Evolutionary conservation across 2,329 filamentous ascomycete genomes (phyloP), one percentile per base, ranked within the genome.

Genomic region (Xylariales sp.): DNA sequence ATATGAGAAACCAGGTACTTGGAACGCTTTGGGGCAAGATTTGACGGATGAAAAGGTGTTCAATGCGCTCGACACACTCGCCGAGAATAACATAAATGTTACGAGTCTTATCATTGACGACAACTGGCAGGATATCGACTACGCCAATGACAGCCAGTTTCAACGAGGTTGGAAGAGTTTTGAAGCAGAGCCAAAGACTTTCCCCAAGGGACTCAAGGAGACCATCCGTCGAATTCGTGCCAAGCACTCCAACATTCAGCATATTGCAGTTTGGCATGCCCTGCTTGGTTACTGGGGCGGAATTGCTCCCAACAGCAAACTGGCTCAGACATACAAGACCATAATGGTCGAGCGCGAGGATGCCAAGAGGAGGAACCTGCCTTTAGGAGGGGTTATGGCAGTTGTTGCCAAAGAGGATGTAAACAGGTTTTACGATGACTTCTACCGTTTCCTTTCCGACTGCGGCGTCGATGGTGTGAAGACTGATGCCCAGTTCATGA

Each of bases 231-330:
- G 76, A 6, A 86, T 97, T 41, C 80, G 88, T 16, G 63, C 74
- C 14, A 73, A 72, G 13, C 78, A 90, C 51, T 81, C 81, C 1
- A 78, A 81, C 42, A 83, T 97, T 41, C 76, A 85, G 42, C 85
- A 95, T 50, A 76, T 97, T 35, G 88, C 87, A 10, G 91, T 97
- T 1, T 98, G 93, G 93, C 93, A 98, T 64, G 88, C 91, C 1
- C 70, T 97, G 1, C 59, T 85, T 20, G 72, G 90, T 2, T 95
- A 95, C 59, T 96, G 93, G 93, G 91, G 88, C 32, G 90, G 90
- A 0, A 81, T 98, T 10, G 78, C 87, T 1, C 81, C 85, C 0
- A 63, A 77, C 5, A 86, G 90, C 1, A 74, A 81, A 33, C 78
- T 98, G 33, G 85, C 85, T 0, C 69, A 81, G 46, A 74, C 73